A percentile compares a stretch with the other conserved stretches of the same genome.
Conservation (phyloP, 768 basidiomycete genomes). For the Royoungia palumana region DNA sequence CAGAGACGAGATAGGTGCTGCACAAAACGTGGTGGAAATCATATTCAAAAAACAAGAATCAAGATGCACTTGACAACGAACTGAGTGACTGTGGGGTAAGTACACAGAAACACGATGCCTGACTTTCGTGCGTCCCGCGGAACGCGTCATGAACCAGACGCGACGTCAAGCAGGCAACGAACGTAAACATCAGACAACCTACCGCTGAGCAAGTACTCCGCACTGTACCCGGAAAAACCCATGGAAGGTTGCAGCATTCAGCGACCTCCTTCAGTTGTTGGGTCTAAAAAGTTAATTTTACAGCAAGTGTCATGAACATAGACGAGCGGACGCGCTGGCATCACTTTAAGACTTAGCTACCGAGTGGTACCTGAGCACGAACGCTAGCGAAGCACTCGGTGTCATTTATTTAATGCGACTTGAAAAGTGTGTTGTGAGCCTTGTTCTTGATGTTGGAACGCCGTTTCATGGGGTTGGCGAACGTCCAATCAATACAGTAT, state of each 20-base stretch:
- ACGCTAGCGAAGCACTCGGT: conserved; percentile 71
- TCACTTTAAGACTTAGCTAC: conserved; percentile 43
- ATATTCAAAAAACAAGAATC: not conserved
- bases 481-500: too few relatives aligned
- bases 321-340: not conserved
- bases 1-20: conserved; percentile 61
- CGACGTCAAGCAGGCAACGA: too few relatives aligned
- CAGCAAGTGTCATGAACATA: conserved; percentile 52
- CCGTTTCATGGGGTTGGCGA: too few relatives aligned
- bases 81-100: conserved; percentile 60
- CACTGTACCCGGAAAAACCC: too few relatives aligned
- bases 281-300: too few relatives aligned
- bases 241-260: too few relatives aligned
- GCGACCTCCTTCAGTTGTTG: too few relatives aligned
- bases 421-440: too few relatives aligned
- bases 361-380: conserved; percentile 82
- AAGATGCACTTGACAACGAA: conserved; percentile 64
- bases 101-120: not conserved
- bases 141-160: conserved; percentile 79
- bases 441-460: too few relatives aligned
- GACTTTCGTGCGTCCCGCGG: conserved; percentile 66
- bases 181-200: too few relatives aligned
- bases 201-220: too few relatives aligned
- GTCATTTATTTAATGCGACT: too few relatives aligned
- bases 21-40: not conserved